Percentiles rank a stretch among this genome's conserved stretches.
Evolutionary conservation across 2,329 filamentous ascomycete species (phyloP).

Genomic region (Chaetothyriales sp.): DNA sequence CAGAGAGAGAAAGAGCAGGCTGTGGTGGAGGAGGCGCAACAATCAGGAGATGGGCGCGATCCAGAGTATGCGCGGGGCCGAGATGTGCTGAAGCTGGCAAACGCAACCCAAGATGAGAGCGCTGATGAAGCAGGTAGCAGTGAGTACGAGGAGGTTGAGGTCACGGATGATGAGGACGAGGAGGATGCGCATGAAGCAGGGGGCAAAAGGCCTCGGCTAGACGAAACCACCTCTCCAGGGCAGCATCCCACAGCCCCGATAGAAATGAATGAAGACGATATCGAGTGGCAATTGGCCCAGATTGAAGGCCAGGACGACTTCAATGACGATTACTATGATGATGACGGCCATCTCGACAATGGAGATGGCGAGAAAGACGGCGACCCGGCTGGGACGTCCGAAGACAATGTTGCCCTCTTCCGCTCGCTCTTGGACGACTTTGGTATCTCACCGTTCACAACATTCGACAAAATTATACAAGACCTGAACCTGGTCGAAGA

Average conservation of each 20-base stretch:
- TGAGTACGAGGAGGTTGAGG: slow-evolving; percentile 65
- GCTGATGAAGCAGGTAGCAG: slow-evolving; percentile 37
- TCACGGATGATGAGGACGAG: slow-evolving; percentile 44
- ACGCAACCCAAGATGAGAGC: slow-evolving; percentile 14
- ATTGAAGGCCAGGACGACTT: slow-evolving; percentile 78
- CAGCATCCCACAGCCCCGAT: slow-evolving; percentile 35
- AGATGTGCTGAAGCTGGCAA: slow-evolving; percentile 8
- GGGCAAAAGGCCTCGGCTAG: slow-evolving; percentile 37
- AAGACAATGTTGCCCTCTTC: slow-evolving; percentile 65
- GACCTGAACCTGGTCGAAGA: slow-evolving; percentile 72
- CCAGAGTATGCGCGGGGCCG: slow-evolving; percentile 1
- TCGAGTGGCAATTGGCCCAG: slow-evolving; percentile 75
- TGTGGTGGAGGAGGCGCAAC: slow-evolving; percentile 13
- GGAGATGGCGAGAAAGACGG: slow-evolving; percentile 38
- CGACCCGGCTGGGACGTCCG: slow-evolving; percentile 53
- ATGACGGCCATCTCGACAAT: slow-evolving; percentile 59
- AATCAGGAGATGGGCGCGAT: slow-evolving; percentile 6
- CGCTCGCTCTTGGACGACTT: slow-evolving; percentile 73
- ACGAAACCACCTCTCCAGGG: slow-evolving; percentile 20
- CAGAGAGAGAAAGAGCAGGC: slow-evolving; percentile 11
- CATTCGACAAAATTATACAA: slow-evolving; percentile 82
- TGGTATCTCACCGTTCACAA: slow-evolving; percentile 68
- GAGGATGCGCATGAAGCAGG: slow-evolving; percentile 29
- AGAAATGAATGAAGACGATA: slow-evolving; percentile 88
- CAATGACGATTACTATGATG: slow-evolving; percentile 52